Percentiles rank a stretch among this genome's conserved stretches.
These are phyloP conservation scores for Saprolegnia parasitica DNA, from an alignment of 352 stramenopile genomes.

Conservation along the genomic window DNA sequence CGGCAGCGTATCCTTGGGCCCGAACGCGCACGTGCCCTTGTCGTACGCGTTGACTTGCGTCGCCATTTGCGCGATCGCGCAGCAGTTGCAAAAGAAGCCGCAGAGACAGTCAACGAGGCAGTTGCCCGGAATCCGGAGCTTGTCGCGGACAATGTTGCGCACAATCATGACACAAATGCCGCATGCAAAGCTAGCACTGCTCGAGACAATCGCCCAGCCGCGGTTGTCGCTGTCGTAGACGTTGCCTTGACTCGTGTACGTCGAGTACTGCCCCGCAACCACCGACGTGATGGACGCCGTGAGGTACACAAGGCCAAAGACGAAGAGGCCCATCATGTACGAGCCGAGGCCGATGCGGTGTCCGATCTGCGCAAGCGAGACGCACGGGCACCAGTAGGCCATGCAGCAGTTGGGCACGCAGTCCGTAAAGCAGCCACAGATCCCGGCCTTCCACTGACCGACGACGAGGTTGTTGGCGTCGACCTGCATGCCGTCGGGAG, in stretches of 20 bases:
- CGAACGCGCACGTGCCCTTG: conserved; percentile 38
- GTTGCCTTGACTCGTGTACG: background rate
- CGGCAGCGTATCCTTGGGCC: conserved; percentile 36
- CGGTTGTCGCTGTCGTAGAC: background rate
- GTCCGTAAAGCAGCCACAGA: conserved; percentile 42
- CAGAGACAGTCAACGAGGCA: conserved; percentile 23
- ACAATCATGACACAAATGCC: conserved; percentile 21
- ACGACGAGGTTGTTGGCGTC: background rate
- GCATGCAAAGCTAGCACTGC: conserved; percentile 1
- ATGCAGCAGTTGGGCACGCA: conserved; percentile 47
- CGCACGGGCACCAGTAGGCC: conserved; percentile 40
- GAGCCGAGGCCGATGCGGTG: conserved; percentile 34
- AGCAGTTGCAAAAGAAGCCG: conserved; percentile 31
- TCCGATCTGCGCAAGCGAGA: conserved; percentile 40
- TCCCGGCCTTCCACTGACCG: conserved; percentile 32
- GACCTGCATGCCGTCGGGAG: background rate
- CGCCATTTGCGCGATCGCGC: conserved; percentile 44
- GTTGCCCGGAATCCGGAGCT: conserved; percentile 28
- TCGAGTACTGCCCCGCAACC: background rate
- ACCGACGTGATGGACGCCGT: too few relatives aligned
- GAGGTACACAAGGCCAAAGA: conserved; percentile 6
- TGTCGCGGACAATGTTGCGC: conserved; percentile 16
- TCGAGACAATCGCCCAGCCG: background rate
- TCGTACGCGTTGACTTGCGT: conserved; percentile 46
- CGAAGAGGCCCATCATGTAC: conserved; percentile 34